A percentile compares a stretch with the other conserved stretches of the same genome.
phyloP scores from a whole-genome alignment of 495 filamentous ascomycete genomes.

The Talaromyces liani region DNA sequence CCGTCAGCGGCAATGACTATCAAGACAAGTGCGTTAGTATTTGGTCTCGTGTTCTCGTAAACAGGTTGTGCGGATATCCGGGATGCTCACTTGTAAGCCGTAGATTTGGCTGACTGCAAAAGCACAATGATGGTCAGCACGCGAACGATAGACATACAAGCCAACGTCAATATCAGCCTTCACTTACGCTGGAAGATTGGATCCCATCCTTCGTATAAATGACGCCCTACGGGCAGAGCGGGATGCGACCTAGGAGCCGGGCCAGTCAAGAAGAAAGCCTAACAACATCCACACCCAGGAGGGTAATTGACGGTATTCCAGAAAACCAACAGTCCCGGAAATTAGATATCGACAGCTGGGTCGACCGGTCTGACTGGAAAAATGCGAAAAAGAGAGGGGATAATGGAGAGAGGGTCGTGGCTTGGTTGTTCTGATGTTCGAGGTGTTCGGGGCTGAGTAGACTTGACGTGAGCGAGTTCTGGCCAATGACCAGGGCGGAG shows the following conservation, averaged over 20 bases:
- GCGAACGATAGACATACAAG: background rate
- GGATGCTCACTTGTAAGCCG: constrained; percentile 53
- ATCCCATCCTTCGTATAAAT: constrained; percentile 43
- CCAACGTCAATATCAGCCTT: constrained; percentile 3
- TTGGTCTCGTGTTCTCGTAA: constrained; percentile 7
- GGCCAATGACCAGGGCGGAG: constrained; percentile 7
- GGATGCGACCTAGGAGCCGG: constrained; percentile 7
- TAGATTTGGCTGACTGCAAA: constrained; percentile 49
- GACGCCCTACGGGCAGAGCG: constrained; percentile 5
- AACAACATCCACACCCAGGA: constrained; percentile 6
- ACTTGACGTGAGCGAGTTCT: constrained; percentile 21
- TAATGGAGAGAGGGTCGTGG: background rate
- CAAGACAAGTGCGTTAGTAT: constrained; percentile 11
- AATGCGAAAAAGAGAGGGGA: background rate
- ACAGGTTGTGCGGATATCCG: background rate
- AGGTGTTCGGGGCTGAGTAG: constrained; percentile 24
- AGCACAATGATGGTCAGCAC: constrained; percentile 12
- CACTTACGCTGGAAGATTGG: constrained; percentile 54
- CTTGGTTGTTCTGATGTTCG: background rate
- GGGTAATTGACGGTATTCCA: background rate
- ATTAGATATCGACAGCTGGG: background rate
- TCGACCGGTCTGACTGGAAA: background rate
- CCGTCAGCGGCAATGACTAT: constrained; percentile 97
- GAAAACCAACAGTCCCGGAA: background rate
- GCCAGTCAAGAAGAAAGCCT: constrained; percentile 2